phyloP scores from a whole-genome alignment of 2,329 filamentous ascomycete species.

The Akanthomyces dipterigenus region DNA sequence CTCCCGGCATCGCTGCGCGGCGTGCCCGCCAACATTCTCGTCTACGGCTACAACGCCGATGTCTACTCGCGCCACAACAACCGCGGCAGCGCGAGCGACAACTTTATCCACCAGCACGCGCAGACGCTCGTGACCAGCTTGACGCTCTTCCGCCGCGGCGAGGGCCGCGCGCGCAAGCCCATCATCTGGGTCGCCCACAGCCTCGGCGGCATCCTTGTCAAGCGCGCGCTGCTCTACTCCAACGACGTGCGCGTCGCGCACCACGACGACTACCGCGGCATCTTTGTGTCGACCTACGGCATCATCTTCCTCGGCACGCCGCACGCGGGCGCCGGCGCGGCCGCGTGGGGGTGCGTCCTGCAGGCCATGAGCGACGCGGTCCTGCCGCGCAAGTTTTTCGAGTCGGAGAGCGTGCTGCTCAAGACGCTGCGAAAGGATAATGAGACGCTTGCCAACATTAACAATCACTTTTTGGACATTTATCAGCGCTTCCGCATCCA shows the following conservation, averaged over 20 bases:
- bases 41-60: conserved; percentile 71
- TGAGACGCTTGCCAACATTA: conserved; percentile 68
- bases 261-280: conserved; percentile 58
- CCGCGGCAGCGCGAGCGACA: conserved; percentile 54
- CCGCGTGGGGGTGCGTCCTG: conserved; percentile 60
- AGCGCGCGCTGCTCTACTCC: conserved; percentile 62
- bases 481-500: conserved; percentile 65
- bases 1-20: conserved; percentile 53
- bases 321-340: conserved; percentile 62
- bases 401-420: conserved; percentile 61
- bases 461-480: conserved; percentile 64
- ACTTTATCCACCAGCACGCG: conserved; percentile 64
- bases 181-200: conserved; percentile 74
- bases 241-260: conserved; percentile 52
- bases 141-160: conserved; percentile 54
- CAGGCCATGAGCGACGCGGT: conserved; percentile 62
- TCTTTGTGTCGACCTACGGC: conserved; percentile 69
- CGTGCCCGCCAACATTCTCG: conserved; percentile 56
- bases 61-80: conserved; percentile 42
- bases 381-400: conserved; percentile 58
- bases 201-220: conserved; percentile 65
- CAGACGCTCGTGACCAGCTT: conserved; percentile 60
- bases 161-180: conserved; percentile 51
- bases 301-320: conserved; percentile 74
- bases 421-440: conserved; percentile 67